phyloP scores from a whole-genome alignment of 306 rosid genomes.

The Lupinus albus region DNA sequence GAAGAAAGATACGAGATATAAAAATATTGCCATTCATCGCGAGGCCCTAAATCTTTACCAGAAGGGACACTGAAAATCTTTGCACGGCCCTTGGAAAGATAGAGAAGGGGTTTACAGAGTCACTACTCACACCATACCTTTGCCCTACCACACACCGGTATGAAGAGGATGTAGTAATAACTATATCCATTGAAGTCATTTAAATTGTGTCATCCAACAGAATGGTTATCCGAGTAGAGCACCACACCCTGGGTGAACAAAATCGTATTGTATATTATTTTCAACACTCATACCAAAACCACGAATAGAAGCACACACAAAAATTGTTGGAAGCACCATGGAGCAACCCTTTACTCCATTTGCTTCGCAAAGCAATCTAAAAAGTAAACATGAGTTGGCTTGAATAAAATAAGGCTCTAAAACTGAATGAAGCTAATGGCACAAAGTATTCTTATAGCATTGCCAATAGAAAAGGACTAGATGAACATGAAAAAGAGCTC shows the following conservation, averaged over 20 bases:
- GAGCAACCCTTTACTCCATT: background rate
- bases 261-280: background rate
- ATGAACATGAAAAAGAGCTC: background rate
- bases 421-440: constrained; percentile 4
- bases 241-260: background rate
- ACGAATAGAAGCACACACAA: background rate
- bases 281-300: constrained; percentile 4
- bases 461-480: constrained; percentile 4
- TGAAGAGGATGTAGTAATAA: constrained; percentile 15
- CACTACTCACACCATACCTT: constrained; percentile 8
- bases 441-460: constrained; percentile 12
- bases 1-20: background rate
- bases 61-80: too few relatives aligned
- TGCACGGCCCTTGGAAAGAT: too few relatives aligned
- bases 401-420: constrained; percentile 5
- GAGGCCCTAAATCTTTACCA: background rate
- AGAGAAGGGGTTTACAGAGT: background rate
- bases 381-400: constrained; percentile 9
- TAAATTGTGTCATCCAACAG: constrained; percentile 14
- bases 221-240: background rate
- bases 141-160: background rate
- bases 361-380: constrained; percentile 7
- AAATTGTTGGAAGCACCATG: constrained; percentile 16
- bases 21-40: background rate
- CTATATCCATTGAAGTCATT: constrained; percentile 28